A percentile compares a stretch with the other conserved stretches of the same genome.
These are phyloP conservation scores for Aspergillus incahuasiensis DNA, from an alignment of 495 filamentous ascomycete species.

Conservation along the genomic window DNA sequence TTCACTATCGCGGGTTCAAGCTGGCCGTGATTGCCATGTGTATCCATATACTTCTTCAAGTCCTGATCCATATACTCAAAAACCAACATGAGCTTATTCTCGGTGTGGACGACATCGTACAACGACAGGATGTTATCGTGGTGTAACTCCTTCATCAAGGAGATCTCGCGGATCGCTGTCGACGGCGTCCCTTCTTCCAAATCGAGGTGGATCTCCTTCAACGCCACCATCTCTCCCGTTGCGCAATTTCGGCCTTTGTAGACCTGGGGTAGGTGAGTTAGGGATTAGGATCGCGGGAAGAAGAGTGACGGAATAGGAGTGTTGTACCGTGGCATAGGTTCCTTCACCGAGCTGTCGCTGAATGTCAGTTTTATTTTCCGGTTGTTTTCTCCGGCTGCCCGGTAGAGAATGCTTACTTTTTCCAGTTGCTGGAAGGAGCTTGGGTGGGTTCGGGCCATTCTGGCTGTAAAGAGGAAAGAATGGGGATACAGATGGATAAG, in stretches of 20 bases:
- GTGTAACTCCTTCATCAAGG: conserved; percentile 97
- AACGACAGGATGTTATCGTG: conserved; percentile 96
- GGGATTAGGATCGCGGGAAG: neutral
- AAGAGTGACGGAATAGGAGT: conserved; percentile 12
- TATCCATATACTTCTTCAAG: conserved; percentile 97
- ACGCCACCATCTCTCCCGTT: conserved; percentile 88
- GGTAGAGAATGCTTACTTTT: conserved; percentile 51
- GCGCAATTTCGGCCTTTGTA: conserved; percentile 97
- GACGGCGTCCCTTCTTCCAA: conserved; percentile 96
- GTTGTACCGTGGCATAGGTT: conserved; percentile 89
- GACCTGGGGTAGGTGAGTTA: conserved; percentile 51
- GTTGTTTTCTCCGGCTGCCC: neutral
- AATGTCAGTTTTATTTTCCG: neutral
- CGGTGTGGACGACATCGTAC: conserved; percentile 97
- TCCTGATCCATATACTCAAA: conserved; percentile 98
- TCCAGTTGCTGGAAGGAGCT: conserved; percentile 98
- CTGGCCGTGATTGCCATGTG: conserved; percentile 72
- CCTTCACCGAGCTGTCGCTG: conserved; percentile 75
- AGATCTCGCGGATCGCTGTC: conserved; percentile 97
- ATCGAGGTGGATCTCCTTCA: conserved; percentile 98
- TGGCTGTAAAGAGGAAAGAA: neutral
- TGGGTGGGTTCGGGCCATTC: conserved; percentile 35
- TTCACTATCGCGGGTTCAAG: conserved; percentile 81
- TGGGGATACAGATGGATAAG: neutral
- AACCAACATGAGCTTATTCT: conserved; percentile 98